A percentile compares a stretch with the other conserved stretches of the same genome.
These are phyloP conservation scores for Citropsis articulata DNA, from an alignment of 345 rosid genomes.

Conservation along the genomic window DNA sequence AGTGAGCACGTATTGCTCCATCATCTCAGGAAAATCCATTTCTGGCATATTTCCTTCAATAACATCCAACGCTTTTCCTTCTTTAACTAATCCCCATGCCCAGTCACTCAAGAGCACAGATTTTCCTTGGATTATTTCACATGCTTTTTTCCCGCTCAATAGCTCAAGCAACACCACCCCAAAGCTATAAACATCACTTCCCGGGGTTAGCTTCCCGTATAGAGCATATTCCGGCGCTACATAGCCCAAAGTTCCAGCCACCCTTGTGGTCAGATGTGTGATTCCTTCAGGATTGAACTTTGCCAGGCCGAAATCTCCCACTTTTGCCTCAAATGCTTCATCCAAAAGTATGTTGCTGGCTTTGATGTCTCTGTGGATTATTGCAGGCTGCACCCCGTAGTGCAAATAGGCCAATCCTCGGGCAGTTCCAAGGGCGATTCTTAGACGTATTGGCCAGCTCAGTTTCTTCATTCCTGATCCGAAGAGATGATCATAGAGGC, in stretches of 20 bases:
- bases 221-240: slow-evolving; percentile 50
- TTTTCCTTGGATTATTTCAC: slow-evolving; percentile 18
- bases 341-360: slow-evolving; percentile 47
- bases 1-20: slow-evolving; percentile 36
- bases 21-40: slow-evolving; percentile 10
- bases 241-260: slow-evolving; percentile 43
- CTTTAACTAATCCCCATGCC: slow-evolving; percentile 35
- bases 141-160: slow-evolving; percentile 42
- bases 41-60: slow-evolving; percentile 32
- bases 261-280: slow-evolving; percentile 41
- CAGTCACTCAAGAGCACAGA: slow-evolving; percentile 33
- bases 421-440: slow-evolving; percentile 43
- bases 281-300: slow-evolving; percentile 33
- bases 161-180: slow-evolving; percentile 44
- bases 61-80: slow-evolving; percentile 32
- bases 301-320: slow-evolving; percentile 51
- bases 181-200: slow-evolving; percentile 42
- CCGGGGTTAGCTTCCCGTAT: slow-evolving; percentile 37
- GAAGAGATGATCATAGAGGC: slow-evolving; percentile 43
- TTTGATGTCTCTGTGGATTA: slow-evolving; percentile 46
- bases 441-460: slow-evolving; percentile 41
- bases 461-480: slow-evolving; percentile 21
- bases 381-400: slow-evolving; percentile 34
- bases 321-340: slow-evolving; percentile 33
- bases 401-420: slow-evolving; percentile 44